Base-by-base conservation (phyloP, 495 filamentous ascomycete species). In the Chaetomium cochliodes region DNA sequence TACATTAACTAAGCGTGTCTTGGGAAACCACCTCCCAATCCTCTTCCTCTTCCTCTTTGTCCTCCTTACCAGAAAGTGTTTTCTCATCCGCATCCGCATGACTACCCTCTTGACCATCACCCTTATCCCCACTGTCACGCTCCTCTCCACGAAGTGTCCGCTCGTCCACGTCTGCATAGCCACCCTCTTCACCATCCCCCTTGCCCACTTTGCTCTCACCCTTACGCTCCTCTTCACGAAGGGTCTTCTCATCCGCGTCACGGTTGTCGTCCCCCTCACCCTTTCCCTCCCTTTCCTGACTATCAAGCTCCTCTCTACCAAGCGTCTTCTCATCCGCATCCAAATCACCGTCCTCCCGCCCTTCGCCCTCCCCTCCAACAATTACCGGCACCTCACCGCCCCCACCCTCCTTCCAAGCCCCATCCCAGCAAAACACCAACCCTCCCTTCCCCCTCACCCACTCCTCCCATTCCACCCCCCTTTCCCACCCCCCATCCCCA, bases 401-500 rank as follows among this genome's bases (percentile, higher is more conserved):
- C 54, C 25, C 11, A 13, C 5, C 13, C 50, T 25, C 50, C 16
- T 50, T 62, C 59, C 59, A 62, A 12, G 44, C 47, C 56, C n/a
- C 49, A 41, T 55, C 64, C 64, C 51, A 60, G 44, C 64, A 62
- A 11, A 50, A 3, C 0, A 56, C 50, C 57, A 61, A 62, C 20
- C 37, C 49, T n/a, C 25, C 26, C 22, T 50, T 51, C 2, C 25
- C 37, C 22, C 41, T 22, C 12, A 62, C 25, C 58, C 42, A 42
- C 26, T 22, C 61, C 41, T 50, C 52, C 61, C 51, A 63, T 23
- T 16, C 20, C n/a, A 44, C 49, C 20, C 46, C 44, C 42, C 16
- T 22, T 46, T 8, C 4, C 20, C 18, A 4, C 39, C 13, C 5
- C 63, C 9, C 50, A 41, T 8, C n/a, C 5, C 2, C 1, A 5